Base-by-base conservation (phyloP, 2,329 filamentous ascomycete genomes). In the Pyrenochaeta sp. region DNA sequence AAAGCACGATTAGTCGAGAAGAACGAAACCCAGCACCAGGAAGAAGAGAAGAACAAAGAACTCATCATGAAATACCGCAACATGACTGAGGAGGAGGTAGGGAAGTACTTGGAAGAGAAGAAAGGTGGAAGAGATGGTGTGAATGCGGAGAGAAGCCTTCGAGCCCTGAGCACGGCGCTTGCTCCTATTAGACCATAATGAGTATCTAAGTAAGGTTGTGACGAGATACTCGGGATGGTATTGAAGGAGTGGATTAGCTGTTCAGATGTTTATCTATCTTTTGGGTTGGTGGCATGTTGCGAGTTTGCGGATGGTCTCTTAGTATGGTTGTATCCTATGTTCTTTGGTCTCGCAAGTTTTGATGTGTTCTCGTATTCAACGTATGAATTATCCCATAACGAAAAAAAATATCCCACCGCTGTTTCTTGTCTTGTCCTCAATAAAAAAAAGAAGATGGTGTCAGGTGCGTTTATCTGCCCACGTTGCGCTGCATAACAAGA, bases 31-130 rank as follows among this genome's bases (percentile, higher is more conserved):
- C 22, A 36, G 15, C 40, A 30, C n/a, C 24, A 28, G 12, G 52
- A 32, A 19, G 25, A 49, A 15, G 34, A 43, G 25, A 46, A 42
- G 48, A 30, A 45, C 4, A 52, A 56, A 25, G 42, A 42, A 25
- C 24, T 56, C 12, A 51, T 56, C 40, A 56, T 51, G 54, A 56
- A 56, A 19, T 37, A 56, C 34, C 47, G 48, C 42, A 51, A 56
- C 22, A 52, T 56, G 54, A 56, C 40, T n/a, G 48, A 50, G 13
- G 54, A 56, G 30, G 27, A 52, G 28, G 54, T 42, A 22, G 54
- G 47, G 12, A 39, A 30, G 47, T 56, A 56, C 27, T n/a, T 56
- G 25, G 24, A 22, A 6, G 24, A 51, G 32, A 56, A 56, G 48
- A 51, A 56, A 27, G 5, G 22, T 19, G 47, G 42, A 5, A 32